Conservation (phyloP, 345 rosid genomes). For the Acer campestre region DNA sequence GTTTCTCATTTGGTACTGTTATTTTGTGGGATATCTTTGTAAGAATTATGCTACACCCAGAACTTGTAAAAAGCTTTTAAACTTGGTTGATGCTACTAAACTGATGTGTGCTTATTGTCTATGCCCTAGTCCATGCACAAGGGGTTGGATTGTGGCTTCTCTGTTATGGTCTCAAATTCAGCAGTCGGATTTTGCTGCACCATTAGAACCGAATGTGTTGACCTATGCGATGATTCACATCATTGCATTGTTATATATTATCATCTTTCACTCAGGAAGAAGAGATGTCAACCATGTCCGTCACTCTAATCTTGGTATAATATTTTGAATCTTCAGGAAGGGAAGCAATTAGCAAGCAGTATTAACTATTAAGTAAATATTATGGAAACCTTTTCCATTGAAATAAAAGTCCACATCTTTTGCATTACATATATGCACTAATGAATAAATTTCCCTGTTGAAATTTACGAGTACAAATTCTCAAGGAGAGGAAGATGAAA, state of each 20-base stretch:
- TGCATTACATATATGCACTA: neutral
- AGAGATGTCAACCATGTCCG: too few species aligned
- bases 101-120: slow-evolving; percentile 1
- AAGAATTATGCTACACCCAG: neutral
- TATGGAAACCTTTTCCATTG: neutral
- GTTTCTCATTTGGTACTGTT: neutral
- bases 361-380: neutral
- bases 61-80: slow-evolving; percentile 3
- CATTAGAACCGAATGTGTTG: too few species aligned
- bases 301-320: too few species aligned
- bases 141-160: neutral
- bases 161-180: neutral
- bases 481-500: neutral
- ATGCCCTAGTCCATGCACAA: neutral
- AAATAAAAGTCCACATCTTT: neutral
- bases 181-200: too few species aligned
- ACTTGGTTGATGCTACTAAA: neutral
- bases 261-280: too few species aligned
- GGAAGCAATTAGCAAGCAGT: neutral
- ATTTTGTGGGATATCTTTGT: neutral
- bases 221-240: too few species aligned
- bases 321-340: neutral
- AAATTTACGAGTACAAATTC: too few species aligned
- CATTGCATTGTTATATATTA: too few species aligned
- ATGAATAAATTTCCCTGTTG: neutral